Conservation (phyloP, 2,329 filamentous ascomycete genomes). For the Sclerotiophoma versabilis region DNA sequence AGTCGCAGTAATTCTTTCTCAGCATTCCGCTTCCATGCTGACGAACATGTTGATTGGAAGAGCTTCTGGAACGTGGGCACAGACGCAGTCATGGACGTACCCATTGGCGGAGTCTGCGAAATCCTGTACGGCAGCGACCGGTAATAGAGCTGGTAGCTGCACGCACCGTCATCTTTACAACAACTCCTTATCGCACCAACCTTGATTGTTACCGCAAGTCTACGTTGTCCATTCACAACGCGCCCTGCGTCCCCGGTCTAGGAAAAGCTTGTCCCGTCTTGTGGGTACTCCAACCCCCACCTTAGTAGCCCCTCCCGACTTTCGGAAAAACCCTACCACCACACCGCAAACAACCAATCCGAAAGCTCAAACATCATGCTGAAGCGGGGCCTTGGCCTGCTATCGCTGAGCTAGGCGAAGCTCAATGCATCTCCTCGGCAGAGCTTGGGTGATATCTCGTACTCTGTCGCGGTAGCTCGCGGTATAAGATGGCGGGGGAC, state of each 20-base stretch:
- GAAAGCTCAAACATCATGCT: neutral
- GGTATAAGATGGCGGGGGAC: constrained; percentile 27
- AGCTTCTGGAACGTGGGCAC: constrained; percentile 89
- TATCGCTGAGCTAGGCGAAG: constrained; percentile 22
- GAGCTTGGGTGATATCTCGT: constrained; percentile 5
- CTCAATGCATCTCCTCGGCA: constrained; percentile 25
- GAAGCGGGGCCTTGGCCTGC: constrained; percentile 3
- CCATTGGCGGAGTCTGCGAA: constrained; percentile 92
- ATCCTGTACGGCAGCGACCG: constrained; percentile 76
- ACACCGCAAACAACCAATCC: constrained; percentile 13
- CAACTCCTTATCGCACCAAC: constrained; percentile 10
- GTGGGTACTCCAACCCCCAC: constrained; percentile 29
- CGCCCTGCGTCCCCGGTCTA: constrained; percentile 7
- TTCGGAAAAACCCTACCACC: constrained; percentile 27
- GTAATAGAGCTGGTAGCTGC: neutral
- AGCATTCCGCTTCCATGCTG: constrained; percentile 48
- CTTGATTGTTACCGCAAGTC: neutral
- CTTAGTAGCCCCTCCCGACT: constrained; percentile 25
- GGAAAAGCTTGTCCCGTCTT: constrained; percentile 27
- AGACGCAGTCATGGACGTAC: constrained; percentile 96
- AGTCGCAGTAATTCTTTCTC: constrained; percentile 39
- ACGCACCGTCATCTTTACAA: constrained; percentile 26
- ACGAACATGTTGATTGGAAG: constrained; percentile 71
- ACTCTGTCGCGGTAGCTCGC: constrained; percentile 1
- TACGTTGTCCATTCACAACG: neutral